Evolutionary conservation across 495 filamentous ascomycete species (phyloP).

Genomic region (Penicillium canariense): DNA sequence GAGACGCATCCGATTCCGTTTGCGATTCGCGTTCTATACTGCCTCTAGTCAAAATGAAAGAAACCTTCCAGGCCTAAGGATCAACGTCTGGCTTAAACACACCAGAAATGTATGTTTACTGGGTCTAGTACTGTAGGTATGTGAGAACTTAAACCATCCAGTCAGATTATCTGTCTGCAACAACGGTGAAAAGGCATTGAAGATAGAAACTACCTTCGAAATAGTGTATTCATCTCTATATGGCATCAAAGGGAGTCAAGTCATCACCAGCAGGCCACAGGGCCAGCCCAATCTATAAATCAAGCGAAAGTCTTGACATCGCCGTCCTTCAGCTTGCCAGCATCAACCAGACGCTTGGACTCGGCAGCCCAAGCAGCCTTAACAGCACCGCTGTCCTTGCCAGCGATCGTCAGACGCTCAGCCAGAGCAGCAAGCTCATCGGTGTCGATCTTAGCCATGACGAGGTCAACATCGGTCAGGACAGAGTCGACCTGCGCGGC

Average conservation of each 20-base stretch:
- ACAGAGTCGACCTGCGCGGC: conserved; percentile 75
- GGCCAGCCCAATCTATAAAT: conserved; percentile 4
- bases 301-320: conserved; percentile 60
- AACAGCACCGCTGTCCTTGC: conserved; percentile 55
- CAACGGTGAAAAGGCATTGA: neutral
- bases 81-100: too few relatives aligned
- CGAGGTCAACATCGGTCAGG: conserved; percentile 81
- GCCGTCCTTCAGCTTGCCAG: conserved; percentile 79
- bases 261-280: conserved; percentile 2
- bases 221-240: conserved; percentile 12
- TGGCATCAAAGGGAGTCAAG: neutral
- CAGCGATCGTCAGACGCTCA: conserved; percentile 62
- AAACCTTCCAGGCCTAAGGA: too few relatives aligned
- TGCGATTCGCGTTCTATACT: too few relatives aligned
- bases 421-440: conserved; percentile 84
- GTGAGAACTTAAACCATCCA: too few relatives aligned
- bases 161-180: neutral
- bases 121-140: too few relatives aligned
- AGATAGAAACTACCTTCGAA: neutral
- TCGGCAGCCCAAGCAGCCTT: conserved; percentile 69
- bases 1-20: too few relatives aligned
- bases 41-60: too few relatives aligned
- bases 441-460: conserved; percentile 82
- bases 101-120: too few relatives aligned
- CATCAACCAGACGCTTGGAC: conserved; percentile 67